Percentiles rank a stretch among this genome's conserved stretches.
phyloP scores from a whole-genome alignment of 169 alveolate genomes.

The Plasmodium reichenowi region DNA sequence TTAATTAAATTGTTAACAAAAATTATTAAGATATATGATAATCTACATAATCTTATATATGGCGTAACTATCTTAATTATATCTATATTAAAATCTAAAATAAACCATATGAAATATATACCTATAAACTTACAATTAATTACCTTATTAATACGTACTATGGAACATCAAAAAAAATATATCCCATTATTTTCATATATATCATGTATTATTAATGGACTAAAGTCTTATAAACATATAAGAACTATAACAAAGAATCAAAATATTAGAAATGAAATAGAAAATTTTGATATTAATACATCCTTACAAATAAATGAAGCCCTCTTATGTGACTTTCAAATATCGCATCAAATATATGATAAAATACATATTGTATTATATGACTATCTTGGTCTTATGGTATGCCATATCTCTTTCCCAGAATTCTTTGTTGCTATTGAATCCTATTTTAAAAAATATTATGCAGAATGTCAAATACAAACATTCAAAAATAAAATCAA shows the following conservation, averaged over 20 bases:
- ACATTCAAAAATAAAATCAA: slow-evolving; percentile 32
- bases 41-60: slow-evolving; percentile 34
- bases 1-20: slow-evolving; percentile 19
- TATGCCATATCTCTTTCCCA: slow-evolving; percentile 58
- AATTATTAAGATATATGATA: slow-evolving; percentile 25
- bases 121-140: slow-evolving; percentile 58
- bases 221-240: slow-evolving; percentile 31
- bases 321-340: slow-evolving; percentile 40
- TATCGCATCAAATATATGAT: slow-evolving; percentile 59
- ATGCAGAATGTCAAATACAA: slow-evolving; percentile 23
- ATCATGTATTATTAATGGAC: slow-evolving; percentile 43
- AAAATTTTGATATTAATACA: slow-evolving; percentile 50
- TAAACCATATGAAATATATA: slow-evolving; percentile 54
- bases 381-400: slow-evolving; percentile 73
- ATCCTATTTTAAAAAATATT: slow-evolving; percentile 41
- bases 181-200: slow-evolving; percentile 67
- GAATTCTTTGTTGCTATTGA: slow-evolving; percentile 67
- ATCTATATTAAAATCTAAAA: slow-evolving; percentile 53
- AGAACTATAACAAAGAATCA: slow-evolving; percentile 41
- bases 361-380: slow-evolving; percentile 49
- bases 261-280: slow-evolving; percentile 18
- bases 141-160: slow-evolving; percentile 42
- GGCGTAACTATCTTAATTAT: slow-evolving; percentile 58
- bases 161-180: slow-evolving; percentile 65
- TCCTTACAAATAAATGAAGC: slow-evolving; percentile 45